Evolutionary conservation across 139 green algal genomes (phyloP).

Genomic region (Asterochloris erici): DNA sequence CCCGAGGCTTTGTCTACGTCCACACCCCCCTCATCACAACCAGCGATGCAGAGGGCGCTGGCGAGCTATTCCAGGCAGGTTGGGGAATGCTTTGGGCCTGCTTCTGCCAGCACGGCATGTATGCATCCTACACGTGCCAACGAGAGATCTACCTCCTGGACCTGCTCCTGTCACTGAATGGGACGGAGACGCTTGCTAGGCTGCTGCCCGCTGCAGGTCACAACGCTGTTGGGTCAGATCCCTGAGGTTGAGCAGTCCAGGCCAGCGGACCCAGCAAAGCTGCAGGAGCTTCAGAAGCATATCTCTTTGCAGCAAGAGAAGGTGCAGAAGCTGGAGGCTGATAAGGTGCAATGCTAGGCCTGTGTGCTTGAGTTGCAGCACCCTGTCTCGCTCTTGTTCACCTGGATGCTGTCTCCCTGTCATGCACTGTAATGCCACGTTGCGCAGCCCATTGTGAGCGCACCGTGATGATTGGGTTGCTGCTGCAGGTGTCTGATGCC

Average conservation of each 20-base stretch:
- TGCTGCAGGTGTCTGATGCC: conserved; percentile 50
- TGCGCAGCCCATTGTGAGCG: too few relatives aligned
- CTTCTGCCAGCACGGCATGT: neutral
- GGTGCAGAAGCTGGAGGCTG: too few relatives aligned
- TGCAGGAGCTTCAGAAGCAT: conserved; percentile 47
- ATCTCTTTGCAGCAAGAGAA: conserved; percentile 16
- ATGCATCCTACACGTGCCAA: too few relatives aligned
- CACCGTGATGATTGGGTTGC: too few relatives aligned
- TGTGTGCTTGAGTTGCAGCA: too few relatives aligned
- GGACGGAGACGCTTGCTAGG: too few relatives aligned
- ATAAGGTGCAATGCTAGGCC: too few relatives aligned
- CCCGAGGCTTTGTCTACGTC: conserved; percentile 92
- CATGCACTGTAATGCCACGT: too few relatives aligned
- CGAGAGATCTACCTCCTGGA: too few relatives aligned
- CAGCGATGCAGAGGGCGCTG: conserved; percentile 94
- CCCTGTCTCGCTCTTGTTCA: too few relatives aligned
- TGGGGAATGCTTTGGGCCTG: conserved; percentile 4
- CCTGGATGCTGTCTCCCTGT: too few relatives aligned
- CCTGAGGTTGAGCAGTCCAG: conserved; percentile 6
- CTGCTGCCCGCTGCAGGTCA: conserved; percentile 42
- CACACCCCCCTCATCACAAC: conserved; percentile 97
- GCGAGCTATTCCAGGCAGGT: conserved; percentile 98
- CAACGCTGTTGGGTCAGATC: conserved; percentile 57
- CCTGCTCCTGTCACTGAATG: too few relatives aligned
- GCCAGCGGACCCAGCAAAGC: conserved; percentile 30